Base-by-base conservation (phyloP, 1,284 basidiomycete genomes). In the Puccinia horiana region DNA sequence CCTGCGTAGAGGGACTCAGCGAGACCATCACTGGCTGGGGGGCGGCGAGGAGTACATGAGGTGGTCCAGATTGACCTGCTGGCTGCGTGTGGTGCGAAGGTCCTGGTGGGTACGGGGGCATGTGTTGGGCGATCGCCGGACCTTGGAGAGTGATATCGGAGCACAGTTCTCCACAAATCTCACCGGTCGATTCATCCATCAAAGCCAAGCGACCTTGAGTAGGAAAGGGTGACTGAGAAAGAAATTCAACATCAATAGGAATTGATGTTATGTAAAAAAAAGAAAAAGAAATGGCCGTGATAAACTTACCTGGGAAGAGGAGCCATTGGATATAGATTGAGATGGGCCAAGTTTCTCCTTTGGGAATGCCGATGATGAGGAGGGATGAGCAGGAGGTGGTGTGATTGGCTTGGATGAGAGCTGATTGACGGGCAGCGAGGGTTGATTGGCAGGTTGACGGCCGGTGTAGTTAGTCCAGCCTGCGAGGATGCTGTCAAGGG, bases 101-200 rank as follows among this genome's bases (percentile, higher is more conserved):
- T 9, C 61, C 61, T 26, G 69, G 44, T 44, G 76, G 76, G 16
- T 79, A 54, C 23, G 78, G 67, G n/a, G 78, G 78, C 8, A 37
- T n/a, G 35, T 70, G 78, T 23, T 14, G 49, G 26, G 40, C 32
- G n/a, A 58, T 73, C 0, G 69, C 35, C 14, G 54, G 54, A 37
- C 58, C 65, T 69, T 56, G 23, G 32, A 69, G 40, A 42, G 37
- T 58, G 54, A 81, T 40, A 40, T 75, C 58, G n/a, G 69, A 75
- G 32, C 18, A 35, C 35, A 81, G 61, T 67, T 81, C 70, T 37
- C 79, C 79, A 54, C 79, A 81, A 29, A 81, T 75, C 37, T 58
- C 70, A n/a, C 79, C 79, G 2, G 79, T 81, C 18, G 40, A 73
- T 81, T 81, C 79, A 67, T 81, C 79, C 52, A 81, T 74, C 42